A percentile compares a stretch with the other conserved stretches of the same genome.
These are phyloP conservation scores for Dentipellis sp. DNA, from an alignment of 768 basidiomycete genomes.

Conservation along the genomic window DNA sequence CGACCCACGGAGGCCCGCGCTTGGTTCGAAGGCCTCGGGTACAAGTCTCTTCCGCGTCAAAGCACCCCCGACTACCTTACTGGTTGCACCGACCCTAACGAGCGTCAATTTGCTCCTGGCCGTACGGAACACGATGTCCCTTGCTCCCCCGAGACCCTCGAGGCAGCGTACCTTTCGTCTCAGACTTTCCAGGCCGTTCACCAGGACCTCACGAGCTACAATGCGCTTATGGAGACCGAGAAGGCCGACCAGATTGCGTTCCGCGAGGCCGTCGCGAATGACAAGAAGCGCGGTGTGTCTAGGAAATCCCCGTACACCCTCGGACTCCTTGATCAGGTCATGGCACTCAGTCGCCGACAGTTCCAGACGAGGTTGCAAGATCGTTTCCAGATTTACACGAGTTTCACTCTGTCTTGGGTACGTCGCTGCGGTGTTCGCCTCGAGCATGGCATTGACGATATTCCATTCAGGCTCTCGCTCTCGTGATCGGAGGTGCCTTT, in stretches of 20 bases:
- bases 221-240: conserved; percentile 44
- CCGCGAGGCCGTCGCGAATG: conserved; percentile 61
- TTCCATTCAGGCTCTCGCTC: conserved; percentile 26
- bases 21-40: conserved; percentile 75
- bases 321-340: conserved; percentile 67
- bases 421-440: conserved; percentile 36
- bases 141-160: conserved; percentile 58
- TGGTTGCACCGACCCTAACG: conserved; percentile 76
- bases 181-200: conserved; percentile 32
- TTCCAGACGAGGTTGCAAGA: conserved; percentile 72
- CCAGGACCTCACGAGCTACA: conserved; percentile 47
- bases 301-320: conserved; percentile 80
- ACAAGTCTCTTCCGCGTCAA: conserved; percentile 70
- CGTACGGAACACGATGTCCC: conserved; percentile 51
- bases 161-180: conserved; percentile 49
- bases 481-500: conserved; percentile 69
- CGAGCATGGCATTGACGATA: neutral
- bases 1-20: conserved; percentile 61
- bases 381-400: conserved; percentile 66
- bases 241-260: conserved; percentile 68
- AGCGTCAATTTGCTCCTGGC: conserved; percentile 68
- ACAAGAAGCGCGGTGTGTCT: conserved; percentile 75
- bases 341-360: conserved; percentile 61
- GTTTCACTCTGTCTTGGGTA: conserved; percentile 52
- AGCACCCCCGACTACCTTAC: conserved; percentile 87